Conservation (phyloP, 1,284 basidiomycete species). For the Mycena citricolor region DNA sequence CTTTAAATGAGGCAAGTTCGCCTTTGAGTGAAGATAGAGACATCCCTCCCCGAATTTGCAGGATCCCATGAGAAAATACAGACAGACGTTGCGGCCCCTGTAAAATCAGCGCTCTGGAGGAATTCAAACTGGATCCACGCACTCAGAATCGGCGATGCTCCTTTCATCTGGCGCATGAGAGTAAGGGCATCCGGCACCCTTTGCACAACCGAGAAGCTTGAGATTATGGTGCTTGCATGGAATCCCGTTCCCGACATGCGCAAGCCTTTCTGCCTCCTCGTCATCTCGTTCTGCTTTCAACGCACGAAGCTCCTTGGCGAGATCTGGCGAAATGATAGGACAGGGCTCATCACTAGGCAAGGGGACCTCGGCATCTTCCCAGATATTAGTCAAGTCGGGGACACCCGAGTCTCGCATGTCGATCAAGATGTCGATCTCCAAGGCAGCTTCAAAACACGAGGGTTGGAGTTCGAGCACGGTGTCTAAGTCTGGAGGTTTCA, state of each 20-base stretch:
- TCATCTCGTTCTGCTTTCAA: no score
- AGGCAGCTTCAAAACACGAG: no score
- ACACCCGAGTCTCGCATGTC: slow-evolving; percentile 30
- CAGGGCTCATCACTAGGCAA: slow-evolving; percentile 31
- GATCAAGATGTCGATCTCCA: slow-evolving; percentile 28
- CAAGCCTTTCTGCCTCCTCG: slow-evolving; percentile 48
- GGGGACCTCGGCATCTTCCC: slow-evolving; percentile 29
- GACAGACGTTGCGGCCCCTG: slow-evolving; percentile 42
- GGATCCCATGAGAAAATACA: slow-evolving; percentile 36
- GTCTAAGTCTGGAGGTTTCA: slow-evolving; percentile 36
- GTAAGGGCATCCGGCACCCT: slow-evolving; percentile 35
- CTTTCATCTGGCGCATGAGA: slow-evolving; percentile 52
- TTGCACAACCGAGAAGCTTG: slow-evolving; percentile 41
- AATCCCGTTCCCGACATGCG: slow-evolving; percentile 47
- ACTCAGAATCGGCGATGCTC: slow-evolving; percentile 53
- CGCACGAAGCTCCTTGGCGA: no score
- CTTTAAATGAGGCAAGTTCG: slow-evolving; percentile 34
- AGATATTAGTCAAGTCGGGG: slow-evolving; percentile 27
- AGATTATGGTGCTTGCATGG: slow-evolving; percentile 56
- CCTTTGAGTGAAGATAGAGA: slow-evolving; percentile 36
- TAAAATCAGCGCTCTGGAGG: neutral
- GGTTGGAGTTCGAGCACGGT: slow-evolving; percentile 37
- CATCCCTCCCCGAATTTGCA: slow-evolving; percentile 40
- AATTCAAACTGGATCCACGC: slow-evolving; percentile 24
- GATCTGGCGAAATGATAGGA: no score